Evolutionary conservation across 345 rosid species (phyloP), one percentile per base, ranked within the genome.

Genomic region (Sonneratia caseolaris): DNA sequence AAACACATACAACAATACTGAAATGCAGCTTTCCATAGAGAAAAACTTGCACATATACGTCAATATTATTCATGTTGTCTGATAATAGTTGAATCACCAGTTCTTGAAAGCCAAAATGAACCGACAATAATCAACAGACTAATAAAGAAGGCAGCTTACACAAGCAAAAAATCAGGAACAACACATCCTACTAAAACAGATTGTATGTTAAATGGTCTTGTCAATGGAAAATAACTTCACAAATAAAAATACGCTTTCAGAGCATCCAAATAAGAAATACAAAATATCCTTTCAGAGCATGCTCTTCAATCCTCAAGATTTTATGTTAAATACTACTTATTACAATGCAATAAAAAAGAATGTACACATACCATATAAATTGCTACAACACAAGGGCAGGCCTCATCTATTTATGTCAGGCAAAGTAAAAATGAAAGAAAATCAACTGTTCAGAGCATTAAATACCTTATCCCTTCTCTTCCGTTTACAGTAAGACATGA

Each of bases 391-490:
- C 15, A 16, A 4, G 22, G 57, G 15, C 15, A 21, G 57, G 57
- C n/a, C 57, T 16, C 19, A 37, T 19, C 13, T 66, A 10, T 40
- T 21, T 27, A 67, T 67, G 27, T 37, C 24, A 40, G 1, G 47
- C 38, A 70, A 55, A 18, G 45, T 42, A 42, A 42, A 42, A 42
- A 42, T 0, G 10, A 42, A 42, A 4, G 38, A 59, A 42, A 70
- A 42, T 11, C 43, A 70, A 49, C 21, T 10, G 21, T 56, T 22
- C 51, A 32, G 36, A 74, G 37, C 14, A 53, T 68, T 21, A 47
- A 68, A n/a, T 84, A 92, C 99, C 99, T 92, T 92, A 77, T 96
- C 93, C 81, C 96, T 88, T 85, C 97, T 89, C 80, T 96, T 96
- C 89, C 99, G 84, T 83, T 89, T 89, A 79, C 96, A 88, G 79